Evolutionary conservation across 768 basidiomycete species (phyloP).

Genomic region (Psilocybe cyanescens): DNA sequence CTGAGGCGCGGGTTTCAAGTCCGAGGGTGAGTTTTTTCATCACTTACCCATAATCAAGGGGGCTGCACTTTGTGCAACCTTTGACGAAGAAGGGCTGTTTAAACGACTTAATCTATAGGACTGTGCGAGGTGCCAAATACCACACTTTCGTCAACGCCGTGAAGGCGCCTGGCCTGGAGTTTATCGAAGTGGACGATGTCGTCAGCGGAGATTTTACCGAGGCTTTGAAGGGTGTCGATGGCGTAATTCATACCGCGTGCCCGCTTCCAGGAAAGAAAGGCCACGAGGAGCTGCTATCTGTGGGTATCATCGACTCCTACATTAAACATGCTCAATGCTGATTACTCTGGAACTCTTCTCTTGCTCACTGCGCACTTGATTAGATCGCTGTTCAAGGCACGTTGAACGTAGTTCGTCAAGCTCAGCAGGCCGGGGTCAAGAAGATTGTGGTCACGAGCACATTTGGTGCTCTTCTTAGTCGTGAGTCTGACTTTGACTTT

Average conservation of each 20-base stretch:
- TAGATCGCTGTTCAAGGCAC: constrained; percentile 43
- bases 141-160: constrained; percentile 19
- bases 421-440: constrained; percentile 37
- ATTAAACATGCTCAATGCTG: not conserved
- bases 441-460: constrained; percentile 38
- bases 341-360: not conserved
- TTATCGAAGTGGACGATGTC: constrained; percentile 34
- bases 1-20: constrained; percentile 42
- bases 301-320: constrained; percentile 10
- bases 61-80: not conserved
- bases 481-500: constrained; percentile 18
- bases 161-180: constrained; percentile 32
- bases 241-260: constrained; percentile 49
- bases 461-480: constrained; percentile 33
- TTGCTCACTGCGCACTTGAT: not conserved
- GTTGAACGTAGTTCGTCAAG: constrained; percentile 44
- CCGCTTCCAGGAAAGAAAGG: constrained; percentile 32
- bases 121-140: constrained; percentile 35
- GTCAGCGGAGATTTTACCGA: constrained; percentile 45
- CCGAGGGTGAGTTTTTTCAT: constrained; percentile 33
- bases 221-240: constrained; percentile 52
- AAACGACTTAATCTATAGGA: constrained; percentile 23
- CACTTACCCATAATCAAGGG: not conserved
- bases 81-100: not conserved
- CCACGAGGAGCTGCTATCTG: constrained; percentile 29